phyloP scores from a whole-genome alignment of 108 stramenopile genomes.

The Mediolabrus comicus region DNA sequence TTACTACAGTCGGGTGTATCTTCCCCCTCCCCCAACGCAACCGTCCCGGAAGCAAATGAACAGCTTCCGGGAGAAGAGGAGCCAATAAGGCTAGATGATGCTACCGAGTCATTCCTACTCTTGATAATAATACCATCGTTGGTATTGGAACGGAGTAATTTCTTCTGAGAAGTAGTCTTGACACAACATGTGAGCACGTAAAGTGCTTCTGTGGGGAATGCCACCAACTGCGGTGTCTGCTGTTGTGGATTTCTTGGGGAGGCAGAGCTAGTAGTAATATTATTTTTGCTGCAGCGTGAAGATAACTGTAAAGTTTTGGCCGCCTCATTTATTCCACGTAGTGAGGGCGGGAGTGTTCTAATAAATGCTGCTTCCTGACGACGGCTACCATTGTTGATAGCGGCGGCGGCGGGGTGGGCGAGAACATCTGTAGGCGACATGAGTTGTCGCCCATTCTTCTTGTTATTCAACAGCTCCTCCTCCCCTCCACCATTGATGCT shows the following conservation, averaged over 20 bases:
- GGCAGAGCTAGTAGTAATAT: not conserved
- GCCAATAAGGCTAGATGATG: not conserved
- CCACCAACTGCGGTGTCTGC: not conserved
- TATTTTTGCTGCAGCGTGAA: not conserved
- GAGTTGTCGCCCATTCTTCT: not conserved
- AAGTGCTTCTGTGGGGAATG: constrained; percentile 15
- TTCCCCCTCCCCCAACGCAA: too few species aligned
- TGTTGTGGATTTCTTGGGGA: not conserved
- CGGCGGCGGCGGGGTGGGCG: not conserved
- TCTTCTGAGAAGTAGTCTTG: not conserved
- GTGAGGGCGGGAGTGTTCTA: not conserved
- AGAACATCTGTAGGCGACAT: not conserved
- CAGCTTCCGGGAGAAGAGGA: too few species aligned
- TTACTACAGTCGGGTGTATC: too few species aligned
- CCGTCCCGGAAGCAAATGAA: too few species aligned
- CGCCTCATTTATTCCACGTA: not conserved
- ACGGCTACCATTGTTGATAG: not conserved
- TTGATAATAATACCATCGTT: not conserved
- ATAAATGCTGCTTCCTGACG: not conserved
- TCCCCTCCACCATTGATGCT: not conserved
- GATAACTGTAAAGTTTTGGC: not conserved
- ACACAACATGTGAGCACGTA: constrained; percentile 24
- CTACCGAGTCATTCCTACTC: not conserved
- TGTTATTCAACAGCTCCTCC: not conserved
- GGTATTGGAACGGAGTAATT: not conserved